Percentiles rank a stretch among this genome's conserved stretches.
Evolutionary conservation across 257 asterid genomes (phyloP).

Genomic region (Solanum okadae): DNA sequence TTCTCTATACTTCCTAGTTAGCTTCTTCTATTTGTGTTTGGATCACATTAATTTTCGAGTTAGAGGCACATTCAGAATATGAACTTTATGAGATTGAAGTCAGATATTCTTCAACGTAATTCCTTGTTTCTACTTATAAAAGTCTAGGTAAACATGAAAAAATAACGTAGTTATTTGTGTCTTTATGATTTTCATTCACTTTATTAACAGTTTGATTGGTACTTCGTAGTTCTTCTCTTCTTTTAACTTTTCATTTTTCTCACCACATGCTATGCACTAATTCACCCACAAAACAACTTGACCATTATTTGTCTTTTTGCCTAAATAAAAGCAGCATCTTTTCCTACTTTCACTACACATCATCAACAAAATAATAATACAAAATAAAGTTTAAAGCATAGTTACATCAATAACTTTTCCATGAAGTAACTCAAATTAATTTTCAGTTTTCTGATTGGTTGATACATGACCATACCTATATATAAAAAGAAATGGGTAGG

Average conservation of each 20-base stretch:
- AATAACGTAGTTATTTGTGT: neutral
- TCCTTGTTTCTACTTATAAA: neutral
- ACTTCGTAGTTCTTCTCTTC: neutral
- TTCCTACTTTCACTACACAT: neutral
- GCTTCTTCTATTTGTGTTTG: neutral
- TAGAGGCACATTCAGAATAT: accelerated
- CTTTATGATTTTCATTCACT: neutral
- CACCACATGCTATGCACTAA: neutral
- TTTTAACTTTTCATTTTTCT: neutral
- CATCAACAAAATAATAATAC: neutral
- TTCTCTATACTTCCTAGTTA: neutral
- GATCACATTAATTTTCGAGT: neutral
- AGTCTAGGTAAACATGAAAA: neutral
- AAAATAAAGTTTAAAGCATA: neutral
- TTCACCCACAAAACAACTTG: neutral
- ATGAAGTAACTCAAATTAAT: neutral
- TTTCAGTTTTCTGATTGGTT: neutral
- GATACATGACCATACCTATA: neutral
- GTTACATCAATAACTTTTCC: neutral
- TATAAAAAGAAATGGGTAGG: neutral
- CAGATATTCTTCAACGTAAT: neutral
- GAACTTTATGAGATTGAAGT: neutral
- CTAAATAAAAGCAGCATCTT: neutral
- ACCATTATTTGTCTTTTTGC: neutral
- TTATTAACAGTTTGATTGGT: neutral